These are phyloP conservation scores for Monilinia polystroma DNA, from an alignment of 2,329 filamentous ascomycete genomes.

Conservation along the genomic window DNA sequence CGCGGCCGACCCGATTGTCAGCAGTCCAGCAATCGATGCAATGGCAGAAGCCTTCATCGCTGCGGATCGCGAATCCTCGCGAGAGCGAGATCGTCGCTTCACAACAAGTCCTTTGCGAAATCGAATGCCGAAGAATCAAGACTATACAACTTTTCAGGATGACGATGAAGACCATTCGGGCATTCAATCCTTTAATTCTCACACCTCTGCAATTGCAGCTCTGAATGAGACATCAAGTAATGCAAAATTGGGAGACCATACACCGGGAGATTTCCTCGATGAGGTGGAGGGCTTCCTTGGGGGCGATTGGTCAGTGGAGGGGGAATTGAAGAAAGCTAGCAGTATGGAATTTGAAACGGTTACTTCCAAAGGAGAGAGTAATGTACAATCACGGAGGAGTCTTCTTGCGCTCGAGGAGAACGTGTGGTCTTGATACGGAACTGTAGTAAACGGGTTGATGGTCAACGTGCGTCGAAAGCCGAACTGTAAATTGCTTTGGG, in stretches of 20 bases:
- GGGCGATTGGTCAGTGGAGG: slow-evolving; percentile 43
- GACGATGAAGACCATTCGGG: background rate
- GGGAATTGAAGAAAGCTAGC: slow-evolving; percentile 41
- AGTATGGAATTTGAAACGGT: slow-evolving; percentile 8
- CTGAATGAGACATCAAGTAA: slow-evolving; percentile 42
- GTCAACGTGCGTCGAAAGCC: background rate
- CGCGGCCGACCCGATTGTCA: slow-evolving; percentile 21
- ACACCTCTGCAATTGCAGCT: slow-evolving; percentile 30
- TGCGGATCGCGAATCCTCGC: slow-evolving; percentile 43
- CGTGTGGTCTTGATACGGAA: slow-evolving; percentile 22
- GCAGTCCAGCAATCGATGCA: slow-evolving; percentile 47
- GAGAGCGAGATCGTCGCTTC: slow-evolving; percentile 24
- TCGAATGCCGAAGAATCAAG: background rate
- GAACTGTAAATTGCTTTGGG: slow-evolving; percentile 2
- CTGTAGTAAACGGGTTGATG: slow-evolving; percentile 2
- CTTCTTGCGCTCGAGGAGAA: slow-evolving; percentile 30
- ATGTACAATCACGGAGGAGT: slow-evolving; percentile 27
- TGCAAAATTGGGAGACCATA: slow-evolving; percentile 2
- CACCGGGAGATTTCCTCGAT: background rate
- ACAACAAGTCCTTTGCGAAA: slow-evolving; percentile 35
- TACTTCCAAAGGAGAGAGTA: slow-evolving; percentile 18
- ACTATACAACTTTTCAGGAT: slow-evolving; percentile 7
- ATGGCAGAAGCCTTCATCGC: slow-evolving; percentile 52
- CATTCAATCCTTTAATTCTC: background rate
- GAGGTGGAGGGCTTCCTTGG: slow-evolving; percentile 37